Conservation (phyloP, 495 filamentous ascomycete species). For the Penicillium flavigenum region DNA sequence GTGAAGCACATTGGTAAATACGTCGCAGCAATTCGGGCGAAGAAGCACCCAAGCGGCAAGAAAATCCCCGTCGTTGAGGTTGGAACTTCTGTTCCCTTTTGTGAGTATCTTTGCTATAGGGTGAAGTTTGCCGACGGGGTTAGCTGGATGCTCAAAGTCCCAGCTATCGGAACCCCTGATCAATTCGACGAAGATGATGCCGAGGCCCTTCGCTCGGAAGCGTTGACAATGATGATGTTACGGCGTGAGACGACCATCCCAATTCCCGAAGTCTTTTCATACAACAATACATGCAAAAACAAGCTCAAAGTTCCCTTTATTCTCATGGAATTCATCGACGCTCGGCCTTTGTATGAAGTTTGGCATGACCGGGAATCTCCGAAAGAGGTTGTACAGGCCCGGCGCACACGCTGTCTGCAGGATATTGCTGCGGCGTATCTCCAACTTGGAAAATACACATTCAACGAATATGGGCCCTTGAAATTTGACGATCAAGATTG, state of each 20-base stretch:
- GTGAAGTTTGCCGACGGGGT: neutral
- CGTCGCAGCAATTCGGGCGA: neutral
- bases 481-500: neutral
- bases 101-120: neutral
- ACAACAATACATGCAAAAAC: neutral
- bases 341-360: neutral
- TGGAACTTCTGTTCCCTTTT: neutral
- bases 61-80: neutral
- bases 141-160: neutral
- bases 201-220: neutral
- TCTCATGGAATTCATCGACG: neutral
- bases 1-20: too few species aligned
- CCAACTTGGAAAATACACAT: neutral
- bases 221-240: neutral
- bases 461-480: neutral
- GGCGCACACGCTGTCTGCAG: neutral
- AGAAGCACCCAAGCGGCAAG: neutral
- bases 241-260: neutral
- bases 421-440: neutral
- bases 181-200: neutral
- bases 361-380: neutral
- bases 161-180: neutral
- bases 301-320: neutral
- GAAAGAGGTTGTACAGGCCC: neutral
- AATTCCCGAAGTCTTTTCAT: neutral